A percentile compares a stretch with the other conserved stretches of the same genome.
Evolutionary conservation across 768 basidiomycete species (phyloP).

Genomic region (Flagelloscypha sp.): DNA sequence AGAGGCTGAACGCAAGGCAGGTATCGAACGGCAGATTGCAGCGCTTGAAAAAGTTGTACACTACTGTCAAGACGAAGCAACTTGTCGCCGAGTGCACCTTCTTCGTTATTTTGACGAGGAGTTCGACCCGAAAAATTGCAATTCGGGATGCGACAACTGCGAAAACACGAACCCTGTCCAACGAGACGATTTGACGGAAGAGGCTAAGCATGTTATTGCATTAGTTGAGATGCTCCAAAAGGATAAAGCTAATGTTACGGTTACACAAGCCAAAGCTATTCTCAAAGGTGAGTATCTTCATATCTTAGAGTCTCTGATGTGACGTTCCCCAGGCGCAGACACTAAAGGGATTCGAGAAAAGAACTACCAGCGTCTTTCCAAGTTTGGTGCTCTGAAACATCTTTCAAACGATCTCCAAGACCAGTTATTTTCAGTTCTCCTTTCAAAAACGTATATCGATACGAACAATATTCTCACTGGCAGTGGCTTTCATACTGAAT

Average conservation of each 20-base stretch:
- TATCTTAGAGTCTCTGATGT: no score
- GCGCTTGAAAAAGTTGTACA: slow-evolving; percentile 63
- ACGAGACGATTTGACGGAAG: slow-evolving; percentile 51
- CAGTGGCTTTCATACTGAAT: slow-evolving; percentile 42
- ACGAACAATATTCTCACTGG: slow-evolving; percentile 37
- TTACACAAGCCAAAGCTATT: slow-evolving; percentile 48
- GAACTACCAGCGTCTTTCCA: slow-evolving; percentile 35
- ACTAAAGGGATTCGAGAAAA: slow-evolving; percentile 35
- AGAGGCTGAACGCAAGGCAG: slow-evolving; percentile 34
- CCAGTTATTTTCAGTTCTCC: slow-evolving; percentile 52
- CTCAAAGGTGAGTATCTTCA: no score
- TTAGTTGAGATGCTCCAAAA: slow-evolving; percentile 43
- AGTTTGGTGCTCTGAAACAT: slow-evolving; percentile 48
- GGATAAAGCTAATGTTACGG: slow-evolving; percentile 47
- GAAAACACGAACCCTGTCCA: slow-evolving; percentile 35
- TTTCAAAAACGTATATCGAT: slow-evolving; percentile 39
- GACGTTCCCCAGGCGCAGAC: no score
- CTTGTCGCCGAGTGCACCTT: slow-evolving; percentile 84
- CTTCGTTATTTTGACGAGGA: slow-evolving; percentile 82
- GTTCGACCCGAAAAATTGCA: slow-evolving; percentile 62
- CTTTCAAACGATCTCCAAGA: slow-evolving; percentile 50
- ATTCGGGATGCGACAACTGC: slow-evolving; percentile 80
- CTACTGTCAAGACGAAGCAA: slow-evolving; percentile 73
- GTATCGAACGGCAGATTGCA: slow-evolving; percentile 59
- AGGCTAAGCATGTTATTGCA: slow-evolving; percentile 46